A percentile compares a stretch with the other conserved stretches of the same genome.
These are phyloP conservation scores for Cytospora mali DNA, from an alignment of 2,329 filamentous ascomycete genomes.

Conservation along the genomic window DNA sequence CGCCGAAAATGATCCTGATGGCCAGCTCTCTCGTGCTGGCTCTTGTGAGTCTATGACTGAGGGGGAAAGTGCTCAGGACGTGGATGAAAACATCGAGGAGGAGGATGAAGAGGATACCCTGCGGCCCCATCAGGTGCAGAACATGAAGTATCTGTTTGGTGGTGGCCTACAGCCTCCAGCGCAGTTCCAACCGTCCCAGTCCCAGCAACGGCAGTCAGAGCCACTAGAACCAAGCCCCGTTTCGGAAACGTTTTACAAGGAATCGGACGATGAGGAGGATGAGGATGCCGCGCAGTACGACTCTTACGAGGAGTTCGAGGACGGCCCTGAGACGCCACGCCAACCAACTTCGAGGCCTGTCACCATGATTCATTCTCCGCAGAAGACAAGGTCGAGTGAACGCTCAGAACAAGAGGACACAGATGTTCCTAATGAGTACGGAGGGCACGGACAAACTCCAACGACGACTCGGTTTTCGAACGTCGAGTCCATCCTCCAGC, in stretches of 20 bases:
- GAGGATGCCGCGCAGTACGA: constrained; percentile 21
- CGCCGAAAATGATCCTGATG: constrained; percentile 9
- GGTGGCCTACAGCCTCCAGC: constrained; percentile 3
- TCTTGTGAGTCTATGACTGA: constrained; percentile 19
- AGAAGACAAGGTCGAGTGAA: background rate
- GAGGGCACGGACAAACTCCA: background rate
- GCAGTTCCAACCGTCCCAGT: constrained; percentile 3
- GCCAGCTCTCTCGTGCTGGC: constrained; percentile 21
- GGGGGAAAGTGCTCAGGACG: constrained; percentile 13
- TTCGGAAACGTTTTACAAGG: constrained; percentile 26
- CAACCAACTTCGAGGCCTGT: constrained; percentile 8
- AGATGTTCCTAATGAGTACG: background rate
- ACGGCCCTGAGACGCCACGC: constrained; percentile 17
- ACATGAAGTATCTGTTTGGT: constrained; percentile 20
- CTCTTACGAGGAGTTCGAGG: constrained; percentile 25
- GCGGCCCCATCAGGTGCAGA: constrained; percentile 22
- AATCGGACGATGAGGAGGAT: constrained; percentile 23
- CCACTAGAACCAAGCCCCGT: constrained; percentile 21
- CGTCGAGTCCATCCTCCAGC: background rate
- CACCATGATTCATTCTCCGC: constrained; percentile 23
- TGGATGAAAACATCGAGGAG: constrained; percentile 17
- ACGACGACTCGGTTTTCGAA: background rate
- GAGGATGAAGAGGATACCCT: constrained; percentile 23
- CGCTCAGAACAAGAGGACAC: background rate
- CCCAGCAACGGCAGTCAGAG: constrained; percentile 1